These are phyloP conservation scores for Aegle marmelos DNA, from an alignment of 345 rosid genomes.

Conservation along the genomic window DNA sequence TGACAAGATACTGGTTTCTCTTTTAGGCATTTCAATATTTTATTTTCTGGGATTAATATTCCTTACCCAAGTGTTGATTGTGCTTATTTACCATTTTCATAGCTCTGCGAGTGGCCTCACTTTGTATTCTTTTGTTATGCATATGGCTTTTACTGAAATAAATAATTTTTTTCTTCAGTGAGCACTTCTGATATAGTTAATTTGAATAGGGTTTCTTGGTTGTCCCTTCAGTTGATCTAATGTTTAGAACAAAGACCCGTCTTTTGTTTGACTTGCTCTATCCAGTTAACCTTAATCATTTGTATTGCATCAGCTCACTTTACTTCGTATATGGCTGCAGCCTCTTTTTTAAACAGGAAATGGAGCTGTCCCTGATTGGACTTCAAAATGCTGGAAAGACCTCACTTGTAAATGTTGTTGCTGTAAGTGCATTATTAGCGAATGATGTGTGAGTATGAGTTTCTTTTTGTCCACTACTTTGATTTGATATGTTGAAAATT, in stretches of 20 bases:
- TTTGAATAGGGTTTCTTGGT: not conserved
- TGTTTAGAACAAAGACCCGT: not conserved
- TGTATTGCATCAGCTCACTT: not conserved
- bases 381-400: conserved; percentile 91
- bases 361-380: conserved; percentile 86
- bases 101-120: not conserved
- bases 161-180: not conserved
- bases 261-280: not conserved
- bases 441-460: not conserved
- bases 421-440: conserved; percentile 43
- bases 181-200: not conserved
- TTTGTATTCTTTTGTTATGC: not conserved
- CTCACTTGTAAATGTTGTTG: conserved; percentile 77
- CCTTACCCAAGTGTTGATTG: not conserved
- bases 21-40: not conserved
- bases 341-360: conserved; percentile 83
- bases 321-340: conserved; percentile 36
- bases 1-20: not conserved
- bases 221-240: not conserved
- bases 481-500: conserved; percentile 12
- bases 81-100: not conserved
- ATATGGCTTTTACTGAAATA: not conserved
- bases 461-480: conserved; percentile 9
- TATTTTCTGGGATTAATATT: not conserved
- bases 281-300: conserved; percentile 1